Evolutionary conservation across 2,329 filamentous ascomycete genomes (phyloP).

Genomic region (Ilyonectria mors-panacis): DNA sequence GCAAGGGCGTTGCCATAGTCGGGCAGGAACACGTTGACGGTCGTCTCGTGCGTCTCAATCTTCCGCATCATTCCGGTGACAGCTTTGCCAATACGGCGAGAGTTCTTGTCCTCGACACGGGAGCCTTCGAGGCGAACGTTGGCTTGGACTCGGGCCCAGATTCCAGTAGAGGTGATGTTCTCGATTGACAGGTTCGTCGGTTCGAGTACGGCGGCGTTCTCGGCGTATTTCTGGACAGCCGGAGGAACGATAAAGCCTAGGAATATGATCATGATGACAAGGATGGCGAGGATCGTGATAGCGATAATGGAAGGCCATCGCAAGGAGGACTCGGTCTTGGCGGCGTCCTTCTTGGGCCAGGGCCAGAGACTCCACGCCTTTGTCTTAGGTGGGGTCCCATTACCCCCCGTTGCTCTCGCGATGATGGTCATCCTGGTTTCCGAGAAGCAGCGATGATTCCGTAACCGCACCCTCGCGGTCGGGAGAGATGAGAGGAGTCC

Average conservation of each 20-base stretch:
- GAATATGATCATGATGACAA: slow-evolving; percentile 78
- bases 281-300: slow-evolving; percentile 74
- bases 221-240: slow-evolving; percentile 87
- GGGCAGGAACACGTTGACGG: slow-evolving; percentile 84
- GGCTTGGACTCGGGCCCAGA: slow-evolving; percentile 85
- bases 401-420: slow-evolving; percentile 44
- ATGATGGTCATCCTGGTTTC: slow-evolving; percentile 56
- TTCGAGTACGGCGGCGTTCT: slow-evolving; percentile 85
- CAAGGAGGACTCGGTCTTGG: slow-evolving; percentile 47
- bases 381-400: slow-evolving; percentile 17
- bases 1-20: slow-evolving; percentile 85
- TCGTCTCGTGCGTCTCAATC: slow-evolving; percentile 80
- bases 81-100: slow-evolving; percentile 82
- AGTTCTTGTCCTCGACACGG: slow-evolving; percentile 78
- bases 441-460: slow-evolving; percentile 70
- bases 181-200: slow-evolving; percentile 89
- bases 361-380: slow-evolving; percentile 42
- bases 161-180: slow-evolving; percentile 83
- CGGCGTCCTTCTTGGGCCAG: slow-evolving; percentile 32
- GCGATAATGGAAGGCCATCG: slow-evolving; percentile 86
- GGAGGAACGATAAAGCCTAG: slow-evolving; percentile 87
- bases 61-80: slow-evolving; percentile 85
- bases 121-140: slow-evolving; percentile 85
- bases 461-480: slow-evolving; percentile 49
- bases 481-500: slow-evolving; percentile 60